Percentiles rank a stretch among this genome's conserved stretches.
Conservation (phyloP, 2,329 filamentous ascomycete species). For the Xylaria sp. region DNA sequence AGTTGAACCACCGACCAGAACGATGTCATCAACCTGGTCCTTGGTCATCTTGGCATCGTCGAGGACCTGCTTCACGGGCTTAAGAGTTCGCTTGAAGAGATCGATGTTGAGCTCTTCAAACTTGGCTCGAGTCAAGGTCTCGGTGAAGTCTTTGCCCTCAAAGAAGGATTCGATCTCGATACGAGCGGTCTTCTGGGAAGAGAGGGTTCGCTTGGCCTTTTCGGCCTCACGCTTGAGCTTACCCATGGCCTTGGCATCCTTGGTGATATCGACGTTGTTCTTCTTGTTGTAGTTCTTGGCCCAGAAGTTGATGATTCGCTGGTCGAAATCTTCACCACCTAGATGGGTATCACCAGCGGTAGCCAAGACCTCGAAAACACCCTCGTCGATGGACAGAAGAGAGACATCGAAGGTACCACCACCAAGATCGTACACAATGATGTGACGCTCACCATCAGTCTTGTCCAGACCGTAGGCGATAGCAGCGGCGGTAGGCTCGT, state of each 20-base stretch:
- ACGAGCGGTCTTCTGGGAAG: constrained; percentile 90
- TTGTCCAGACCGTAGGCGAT: constrained; percentile 95
- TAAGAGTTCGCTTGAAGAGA: constrained; percentile 98
- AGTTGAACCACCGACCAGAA: constrained; percentile 97
- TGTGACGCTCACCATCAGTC: constrained; percentile 84
- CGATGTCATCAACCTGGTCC: constrained; percentile 93
- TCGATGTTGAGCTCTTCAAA: constrained; percentile 99
- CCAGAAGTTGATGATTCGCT: constrained; percentile 96
- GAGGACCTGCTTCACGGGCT: constrained; percentile 98
- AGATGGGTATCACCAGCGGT: constrained; percentile 97
- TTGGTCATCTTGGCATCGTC: constrained; percentile 99
- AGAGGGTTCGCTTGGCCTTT: constrained; percentile 98
- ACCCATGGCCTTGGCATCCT: constrained; percentile 97
- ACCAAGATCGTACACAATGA: constrained; percentile 93
- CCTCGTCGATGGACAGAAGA: constrained; percentile 88
- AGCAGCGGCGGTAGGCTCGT: constrained; percentile 95
- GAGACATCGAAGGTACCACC: constrained; percentile 96
- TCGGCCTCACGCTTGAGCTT: constrained; percentile 99
- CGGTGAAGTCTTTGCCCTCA: constrained; percentile 96
- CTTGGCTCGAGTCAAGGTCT: constrained; percentile 98
- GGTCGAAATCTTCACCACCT: constrained; percentile 98
- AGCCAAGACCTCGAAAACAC: constrained; percentile 93
- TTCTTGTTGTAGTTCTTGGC: constrained; percentile 99
- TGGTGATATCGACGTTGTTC: constrained; percentile 89
- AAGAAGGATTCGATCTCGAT: constrained; percentile 98